Conservation (phyloP, 169 alveolate species). For the Plasmodium vivax region DNA sequence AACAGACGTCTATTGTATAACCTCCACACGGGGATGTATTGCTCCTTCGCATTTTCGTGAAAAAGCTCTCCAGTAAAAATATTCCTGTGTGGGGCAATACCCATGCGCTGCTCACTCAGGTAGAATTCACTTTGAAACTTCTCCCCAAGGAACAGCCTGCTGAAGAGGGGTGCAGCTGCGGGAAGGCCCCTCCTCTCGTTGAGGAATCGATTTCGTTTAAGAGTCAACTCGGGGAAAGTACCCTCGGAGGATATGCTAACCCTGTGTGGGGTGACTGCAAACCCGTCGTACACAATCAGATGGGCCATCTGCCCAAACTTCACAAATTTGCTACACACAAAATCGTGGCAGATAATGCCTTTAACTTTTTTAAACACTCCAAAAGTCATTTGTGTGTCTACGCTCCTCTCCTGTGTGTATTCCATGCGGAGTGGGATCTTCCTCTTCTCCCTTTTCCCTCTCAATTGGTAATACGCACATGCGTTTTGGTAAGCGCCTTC, state of each 20-base stretch:
- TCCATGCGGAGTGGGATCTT: not conserved
- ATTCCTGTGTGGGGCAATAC: not conserved
- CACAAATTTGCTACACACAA: constrained; percentile 65
- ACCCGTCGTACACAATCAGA: constrained; percentile 43
- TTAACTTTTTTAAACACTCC: constrained; percentile 23
- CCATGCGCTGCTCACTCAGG: not conserved
- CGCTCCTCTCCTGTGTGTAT: not conserved
- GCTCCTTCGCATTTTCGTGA: not conserved
- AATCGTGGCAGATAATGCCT: constrained; percentile 50
- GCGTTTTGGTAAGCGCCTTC: constrained; percentile 5
- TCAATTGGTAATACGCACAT: constrained; percentile 12
- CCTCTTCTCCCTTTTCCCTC: constrained; percentile 14
- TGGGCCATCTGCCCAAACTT: constrained; percentile 10
- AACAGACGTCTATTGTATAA: constrained; percentile 54
- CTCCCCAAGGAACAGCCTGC: not conserved
- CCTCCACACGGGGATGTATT: not conserved
- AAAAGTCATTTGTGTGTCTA: not conserved
- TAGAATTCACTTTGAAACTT: not conserved
- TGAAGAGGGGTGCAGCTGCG: not conserved
- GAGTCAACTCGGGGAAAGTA: not conserved
- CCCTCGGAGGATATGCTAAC: not conserved
- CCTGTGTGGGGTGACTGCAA: not conserved
- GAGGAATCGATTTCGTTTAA: constrained; percentile 4
- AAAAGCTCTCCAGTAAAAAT: not conserved
- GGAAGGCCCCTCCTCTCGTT: not conserved